Base-by-base conservation (phyloP, 2,329 filamentous ascomycete species). In the Trichoderma endophyticum region DNA sequence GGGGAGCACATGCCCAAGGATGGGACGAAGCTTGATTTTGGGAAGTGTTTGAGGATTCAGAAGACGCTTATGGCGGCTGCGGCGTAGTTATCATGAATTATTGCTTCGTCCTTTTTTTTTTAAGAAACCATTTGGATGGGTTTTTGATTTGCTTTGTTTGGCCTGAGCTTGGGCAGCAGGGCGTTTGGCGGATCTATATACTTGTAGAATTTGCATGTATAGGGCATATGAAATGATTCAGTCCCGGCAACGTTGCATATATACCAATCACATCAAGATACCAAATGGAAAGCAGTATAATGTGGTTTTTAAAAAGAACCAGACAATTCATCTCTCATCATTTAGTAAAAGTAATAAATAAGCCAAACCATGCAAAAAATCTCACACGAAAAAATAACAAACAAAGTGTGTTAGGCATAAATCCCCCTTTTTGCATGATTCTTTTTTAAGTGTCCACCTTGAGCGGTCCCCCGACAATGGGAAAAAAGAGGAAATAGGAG, bases 1-100 rank as follows among this genome's bases (percentile, higher is more conserved):
- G 96, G 96, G 62, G 93, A 97, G 77, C 83, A 89, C 74, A 89
- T 92, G 85, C 89, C 89, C 11, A 78, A 81, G 32, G 85, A 89
- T 73, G 85, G 85, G 24, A 80, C 79, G 70, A 85, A 83, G 78
- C 79, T 89, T 59, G 85, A 88, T 76, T 87, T 89, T 73, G 77
- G 75, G 30, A 79, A 82, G 36, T 83, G 86, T 70, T 77, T 87
- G n/a, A 77, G 75, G 39, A 81, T 85, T 59, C 84, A 86, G 76
- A 82, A 79, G 74, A 74, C 76, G 11, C 72, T 85, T 43, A 79
- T 83, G 78, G 80, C 81, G 7, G 76, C 78, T 60, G 63, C 72
- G 14, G 68, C 54, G 2, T 69, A 48, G 32, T 3, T 5, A 6
- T 6, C 39, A 26, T 32, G 68, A 18, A 30, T 30, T 2, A 12